Evolutionary conservation across 768 basidiomycete genomes (phyloP), one percentile per base, ranked within the genome.

Genomic region (Boletus reticulatus): DNA sequence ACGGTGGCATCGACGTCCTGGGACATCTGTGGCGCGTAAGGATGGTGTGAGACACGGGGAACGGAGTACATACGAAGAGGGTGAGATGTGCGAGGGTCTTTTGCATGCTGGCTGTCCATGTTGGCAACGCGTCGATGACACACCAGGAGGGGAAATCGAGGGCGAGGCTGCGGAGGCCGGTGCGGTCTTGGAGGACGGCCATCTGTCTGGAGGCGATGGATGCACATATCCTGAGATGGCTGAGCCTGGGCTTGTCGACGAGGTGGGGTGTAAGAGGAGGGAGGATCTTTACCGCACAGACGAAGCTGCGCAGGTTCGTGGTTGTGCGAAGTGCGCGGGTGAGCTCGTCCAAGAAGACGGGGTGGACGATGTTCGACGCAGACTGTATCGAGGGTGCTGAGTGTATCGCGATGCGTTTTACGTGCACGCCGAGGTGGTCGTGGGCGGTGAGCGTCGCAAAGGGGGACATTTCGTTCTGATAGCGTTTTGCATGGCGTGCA

Each of bases 91-190:
- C 77, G 60, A 89, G 70, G 1, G 79, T 81, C 24, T 59, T 66
- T 43, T 70, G 69, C 46, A 85, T 64, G 27, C 64, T 63, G 8
- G 62, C 62, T 3, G 76, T 67, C 88, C 89, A 91, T 20, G 59
- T 66, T 11, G 88, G 85, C 19, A 92, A 64, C 8, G 74, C 60
- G 63, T 87, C 79, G 50, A 87, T 72, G 20, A 86, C 69, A 59
- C 79, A 80, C 84, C 84, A 85, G 4, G 82, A 82, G n/a, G 83
- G 80, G 48, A 69, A 75, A 48, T 89, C 83, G 27, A 91, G 69
- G 6, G 77, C 71, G 16, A 92, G 61, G 22, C 66, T 75, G 12
- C 74, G 73, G 32, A 89, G 65, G 0, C 44, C 67, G 68, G 19
- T 57, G 17, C 84, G 56, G 22, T 75, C 63, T 13, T 72, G 54